Conservation (phyloP, 768 basidiomycete species). For the Mycena haematopus region DNA sequence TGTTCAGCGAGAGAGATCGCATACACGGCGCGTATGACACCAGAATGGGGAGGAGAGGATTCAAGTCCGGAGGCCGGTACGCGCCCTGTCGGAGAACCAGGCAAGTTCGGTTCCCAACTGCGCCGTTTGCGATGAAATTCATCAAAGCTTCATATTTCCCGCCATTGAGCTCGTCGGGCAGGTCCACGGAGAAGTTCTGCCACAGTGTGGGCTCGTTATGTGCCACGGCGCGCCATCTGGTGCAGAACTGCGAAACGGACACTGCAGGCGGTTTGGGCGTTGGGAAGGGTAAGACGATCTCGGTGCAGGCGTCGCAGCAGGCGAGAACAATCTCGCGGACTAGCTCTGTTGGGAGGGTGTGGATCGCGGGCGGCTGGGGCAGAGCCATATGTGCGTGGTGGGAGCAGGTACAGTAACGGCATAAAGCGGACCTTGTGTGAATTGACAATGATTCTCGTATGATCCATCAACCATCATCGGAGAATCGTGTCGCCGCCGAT, state of each 20-base stretch:
- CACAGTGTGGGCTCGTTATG: conserved; percentile 4
- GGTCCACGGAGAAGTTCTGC: conserved; percentile 3
- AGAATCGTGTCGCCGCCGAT: not conserved
- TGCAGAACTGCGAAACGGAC: conserved; percentile 3
- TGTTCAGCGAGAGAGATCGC: conserved; percentile 1
- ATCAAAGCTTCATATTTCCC: conserved; percentile 5
- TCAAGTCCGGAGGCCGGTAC: not conserved
- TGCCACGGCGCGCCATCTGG: conserved; percentile 1
- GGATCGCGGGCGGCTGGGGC: not conserved
- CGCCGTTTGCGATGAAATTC: conserved; percentile 11
- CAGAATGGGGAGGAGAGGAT: not conserved
- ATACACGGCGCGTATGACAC: not conserved
- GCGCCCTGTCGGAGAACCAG: conserved; percentile 1
- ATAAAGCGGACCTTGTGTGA: not conserved
- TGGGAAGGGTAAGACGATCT: not conserved
- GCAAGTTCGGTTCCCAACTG: not conserved
- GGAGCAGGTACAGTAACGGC: not conserved
- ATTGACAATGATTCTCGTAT: not conserved
- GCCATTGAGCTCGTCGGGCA: not conserved
- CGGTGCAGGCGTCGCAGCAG: not conserved
- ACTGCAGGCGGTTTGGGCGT: not conserved
- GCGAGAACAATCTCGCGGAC: conserved; percentile 10
- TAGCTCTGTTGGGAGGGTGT: conserved; percentile 6
- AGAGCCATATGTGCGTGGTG: not conserved
- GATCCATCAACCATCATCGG: not conserved